Percentiles rank a stretch among this genome's conserved stretches.
phyloP scores from a whole-genome alignment of 2,329 filamentous ascomycete species.

The Aspergillus floridensis region DNA sequence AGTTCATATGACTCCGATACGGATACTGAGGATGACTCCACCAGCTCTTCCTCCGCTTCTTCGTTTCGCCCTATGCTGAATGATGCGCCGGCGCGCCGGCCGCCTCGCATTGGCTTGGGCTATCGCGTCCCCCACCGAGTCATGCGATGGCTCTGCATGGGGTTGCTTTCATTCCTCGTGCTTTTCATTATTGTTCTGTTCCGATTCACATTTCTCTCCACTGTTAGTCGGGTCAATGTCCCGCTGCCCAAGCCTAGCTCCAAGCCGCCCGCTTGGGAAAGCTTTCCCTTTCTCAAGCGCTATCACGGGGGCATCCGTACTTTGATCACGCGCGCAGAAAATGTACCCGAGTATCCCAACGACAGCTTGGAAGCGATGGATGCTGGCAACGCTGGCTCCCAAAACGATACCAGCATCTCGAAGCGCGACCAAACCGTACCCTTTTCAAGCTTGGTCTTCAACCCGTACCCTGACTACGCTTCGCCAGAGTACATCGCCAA shows the following conservation, averaged over 20 bases:
- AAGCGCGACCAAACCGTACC: constrained; percentile 31
- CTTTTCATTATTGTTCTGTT: constrained; percentile 75
- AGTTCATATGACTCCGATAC: constrained; percentile 24
- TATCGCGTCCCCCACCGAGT: constrained; percentile 71
- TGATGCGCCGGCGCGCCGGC: constrained; percentile 33
- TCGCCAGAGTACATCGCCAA: constrained; percentile 56
- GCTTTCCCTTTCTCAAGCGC: constrained; percentile 77
- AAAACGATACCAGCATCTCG: constrained; percentile 25
- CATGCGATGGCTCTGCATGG: constrained; percentile 73
- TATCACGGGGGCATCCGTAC: constrained; percentile 87
- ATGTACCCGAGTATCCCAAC: constrained; percentile 77
- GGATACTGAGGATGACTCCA: constrained; percentile 28
- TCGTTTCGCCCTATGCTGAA: constrained; percentile 51
- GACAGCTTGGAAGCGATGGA: constrained; percentile 57
- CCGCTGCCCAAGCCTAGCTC: constrained; percentile 58
- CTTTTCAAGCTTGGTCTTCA: constrained; percentile 55
- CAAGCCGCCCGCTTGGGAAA: constrained; percentile 74
- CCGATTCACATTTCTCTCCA: constrained; percentile 62
- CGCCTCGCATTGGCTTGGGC: constrained; percentile 30
- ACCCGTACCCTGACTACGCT: constrained; percentile 66
- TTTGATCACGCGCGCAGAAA: constrained; percentile 63
- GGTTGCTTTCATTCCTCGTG: constrained; percentile 65
- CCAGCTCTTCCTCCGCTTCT: constrained; percentile 47
- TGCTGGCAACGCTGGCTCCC: constrained; percentile 38
- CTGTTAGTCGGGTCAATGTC: constrained; percentile 28